phyloP scores from a whole-genome alignment of 495 filamentous ascomycete genomes.

The Sordaria brevicollis region DNA sequence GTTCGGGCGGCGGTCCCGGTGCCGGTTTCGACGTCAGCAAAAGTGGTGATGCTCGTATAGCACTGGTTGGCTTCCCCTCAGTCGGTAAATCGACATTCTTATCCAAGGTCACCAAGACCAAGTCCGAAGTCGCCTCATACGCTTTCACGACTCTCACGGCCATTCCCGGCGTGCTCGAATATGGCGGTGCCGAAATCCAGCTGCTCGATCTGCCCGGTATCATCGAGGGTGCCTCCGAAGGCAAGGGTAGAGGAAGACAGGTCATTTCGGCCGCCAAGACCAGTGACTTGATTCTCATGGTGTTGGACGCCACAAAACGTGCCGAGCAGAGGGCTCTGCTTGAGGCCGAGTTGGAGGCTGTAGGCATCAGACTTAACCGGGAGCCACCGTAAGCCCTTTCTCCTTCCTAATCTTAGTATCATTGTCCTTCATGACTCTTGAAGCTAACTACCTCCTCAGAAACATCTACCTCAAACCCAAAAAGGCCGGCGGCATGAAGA shows the following conservation, averaged over 20 bases:
- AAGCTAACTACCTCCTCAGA: conserved; percentile 27
- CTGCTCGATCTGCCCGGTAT: conserved; percentile 97
- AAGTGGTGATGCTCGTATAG: conserved; percentile 92
- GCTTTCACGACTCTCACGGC: conserved; percentile 97
- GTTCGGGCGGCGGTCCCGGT: conserved; percentile 62
- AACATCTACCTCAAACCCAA: conserved; percentile 99
- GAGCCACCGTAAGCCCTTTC: conserved; percentile 67
- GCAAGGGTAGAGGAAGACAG: conserved; percentile 91
- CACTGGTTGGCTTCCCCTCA: conserved; percentile 94
- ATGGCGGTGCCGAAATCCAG: conserved; percentile 97
- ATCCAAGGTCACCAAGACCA: conserved; percentile 98
- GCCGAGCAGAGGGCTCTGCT: conserved; percentile 86
- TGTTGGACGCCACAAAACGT: conserved; percentile 93
- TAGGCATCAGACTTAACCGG: conserved; percentile 89
- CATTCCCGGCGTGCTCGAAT: conserved; percentile 95
- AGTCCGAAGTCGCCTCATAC: conserved; percentile 92
- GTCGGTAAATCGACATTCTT: conserved; percentile 98
- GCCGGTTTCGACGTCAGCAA: conserved; percentile 95
- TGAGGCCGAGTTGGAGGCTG: conserved; percentile 89
- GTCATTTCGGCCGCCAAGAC: conserved; percentile 99
- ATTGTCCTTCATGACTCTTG: neutral
- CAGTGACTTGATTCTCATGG: conserved; percentile 93
- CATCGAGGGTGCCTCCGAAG: conserved; percentile 93
- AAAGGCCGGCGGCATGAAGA: conserved; percentile 97
- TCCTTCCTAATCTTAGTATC: neutral